phyloP scores from a whole-genome alignment of 108 stramenopile species.

The Mayamaea pseudoterrestris region DNA sequence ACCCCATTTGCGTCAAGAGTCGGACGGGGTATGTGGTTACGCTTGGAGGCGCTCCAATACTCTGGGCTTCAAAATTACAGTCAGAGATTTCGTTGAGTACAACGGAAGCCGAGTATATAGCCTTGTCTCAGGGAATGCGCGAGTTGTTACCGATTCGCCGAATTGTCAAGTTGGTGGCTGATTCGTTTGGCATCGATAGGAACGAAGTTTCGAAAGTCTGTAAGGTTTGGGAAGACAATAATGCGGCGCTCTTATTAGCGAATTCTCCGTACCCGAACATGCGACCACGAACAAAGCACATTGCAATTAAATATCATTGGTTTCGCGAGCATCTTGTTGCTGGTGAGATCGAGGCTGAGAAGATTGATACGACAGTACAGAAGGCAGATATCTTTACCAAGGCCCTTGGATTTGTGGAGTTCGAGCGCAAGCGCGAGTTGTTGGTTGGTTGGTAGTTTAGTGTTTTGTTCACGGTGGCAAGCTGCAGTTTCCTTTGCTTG shows the following conservation, averaged over 20 bases:
- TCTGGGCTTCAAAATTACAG: constrained; percentile 26
- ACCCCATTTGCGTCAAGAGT: constrained; percentile 28
- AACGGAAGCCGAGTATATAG: constrained; percentile 36
- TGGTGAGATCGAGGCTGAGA: neutral
- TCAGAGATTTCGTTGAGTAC: constrained; percentile 30
- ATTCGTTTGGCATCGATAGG: neutral
- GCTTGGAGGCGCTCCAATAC: neutral
- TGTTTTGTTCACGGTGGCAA: no score
- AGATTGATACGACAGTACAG: neutral
- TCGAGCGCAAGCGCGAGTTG: neutral
- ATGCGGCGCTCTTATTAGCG: constrained; percentile 21
- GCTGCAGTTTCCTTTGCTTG: no score
- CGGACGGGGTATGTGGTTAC: constrained; percentile 32
- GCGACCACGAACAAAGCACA: constrained; percentile 22
- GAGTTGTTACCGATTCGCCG: constrained; percentile 18
- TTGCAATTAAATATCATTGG: constrained; percentile 21
- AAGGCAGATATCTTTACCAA: constrained; percentile 7
- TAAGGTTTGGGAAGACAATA: constrained; percentile 38
- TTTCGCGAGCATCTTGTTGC: constrained; percentile 11
- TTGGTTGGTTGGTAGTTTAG: neutral
- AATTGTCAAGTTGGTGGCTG: constrained; percentile 15
- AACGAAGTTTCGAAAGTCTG: neutral
- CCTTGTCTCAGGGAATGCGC: constrained; percentile 19
- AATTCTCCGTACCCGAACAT: constrained; percentile 4
- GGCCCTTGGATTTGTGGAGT: neutral